Percentiles rank a stretch among this genome's conserved stretches.
Conservation (phyloP, 2,329 filamentous ascomycete genomes). For the Claviceps citrina region DNA sequence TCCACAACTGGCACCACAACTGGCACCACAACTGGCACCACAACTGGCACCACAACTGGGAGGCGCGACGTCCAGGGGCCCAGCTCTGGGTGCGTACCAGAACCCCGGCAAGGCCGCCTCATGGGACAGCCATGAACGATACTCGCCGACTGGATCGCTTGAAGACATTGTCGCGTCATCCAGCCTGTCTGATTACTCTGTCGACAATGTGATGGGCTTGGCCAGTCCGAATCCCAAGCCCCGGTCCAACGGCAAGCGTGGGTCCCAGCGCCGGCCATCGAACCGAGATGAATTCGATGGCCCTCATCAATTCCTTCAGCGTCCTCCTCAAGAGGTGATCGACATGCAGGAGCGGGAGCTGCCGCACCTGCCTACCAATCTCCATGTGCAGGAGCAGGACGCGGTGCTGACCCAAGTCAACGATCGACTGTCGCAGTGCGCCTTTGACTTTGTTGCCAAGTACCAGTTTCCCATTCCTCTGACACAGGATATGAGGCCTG, state of each 20-base stretch:
- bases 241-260: slow-evolving; percentile 32
- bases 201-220: slow-evolving; percentile 33
- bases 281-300: slow-evolving; percentile 85
- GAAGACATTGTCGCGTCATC: slow-evolving; percentile 44
- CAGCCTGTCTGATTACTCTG: slow-evolving; percentile 43
- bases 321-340: slow-evolving; percentile 54
- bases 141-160: slow-evolving; percentile 42
- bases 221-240: slow-evolving; percentile 25
- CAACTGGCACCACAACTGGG: slow-evolving; percentile 28
- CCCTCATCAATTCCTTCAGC: slow-evolving; percentile 65
- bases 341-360: slow-evolving; percentile 67
- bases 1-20: too few relatives aligned
- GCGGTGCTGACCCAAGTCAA: slow-evolving; percentile 67
- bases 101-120: slow-evolving; percentile 14
- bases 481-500: slow-evolving; percentile 64
- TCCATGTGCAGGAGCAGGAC: slow-evolving; percentile 74
- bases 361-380: slow-evolving; percentile 66
- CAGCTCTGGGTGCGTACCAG: slow-evolving; percentile 24
- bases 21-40: too few relatives aligned
- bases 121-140: slow-evolving; percentile 30
- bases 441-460: slow-evolving; percentile 80
- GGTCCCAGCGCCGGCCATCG: slow-evolving; percentile 52
- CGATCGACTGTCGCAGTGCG: slow-evolving; percentile 69
- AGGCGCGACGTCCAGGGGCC: slow-evolving; percentile 18
- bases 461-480: slow-evolving; percentile 82